A percentile compares a stretch with the other conserved stretches of the same genome.
Evolutionary conservation across 2,329 filamentous ascomycete genomes (phyloP).

Genomic region (Fusarium sp.): DNA sequence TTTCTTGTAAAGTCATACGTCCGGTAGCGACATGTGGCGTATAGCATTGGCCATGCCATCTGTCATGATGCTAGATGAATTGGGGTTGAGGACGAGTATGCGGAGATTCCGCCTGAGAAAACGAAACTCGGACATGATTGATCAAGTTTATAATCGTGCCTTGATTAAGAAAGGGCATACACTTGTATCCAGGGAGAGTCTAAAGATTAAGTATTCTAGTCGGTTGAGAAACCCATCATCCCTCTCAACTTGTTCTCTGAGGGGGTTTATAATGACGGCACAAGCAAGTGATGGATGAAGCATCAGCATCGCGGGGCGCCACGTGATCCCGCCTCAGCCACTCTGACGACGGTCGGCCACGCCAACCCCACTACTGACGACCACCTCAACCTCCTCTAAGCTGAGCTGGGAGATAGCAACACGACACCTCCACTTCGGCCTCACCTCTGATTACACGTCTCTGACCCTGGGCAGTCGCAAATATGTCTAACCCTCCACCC

Average conservation of each 20-base stretch:
- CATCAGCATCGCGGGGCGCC: slow-evolving; percentile 43
- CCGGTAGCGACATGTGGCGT: slow-evolving; percentile 49
- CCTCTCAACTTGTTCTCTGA: slow-evolving; percentile 1
- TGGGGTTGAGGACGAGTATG: slow-evolving; percentile 81
- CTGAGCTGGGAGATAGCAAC: slow-evolving; percentile 42
- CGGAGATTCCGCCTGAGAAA: slow-evolving; percentile 34
- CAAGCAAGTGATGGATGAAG: not conserved
- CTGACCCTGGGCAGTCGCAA: slow-evolving; percentile 41
- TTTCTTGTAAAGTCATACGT: slow-evolving; percentile 30
- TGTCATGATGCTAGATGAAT: slow-evolving; percentile 79
- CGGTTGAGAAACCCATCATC: not conserved
- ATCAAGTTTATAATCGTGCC: not conserved
- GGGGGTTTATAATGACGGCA: slow-evolving; percentile 19
- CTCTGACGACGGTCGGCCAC: slow-evolving; percentile 50
- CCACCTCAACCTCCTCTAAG: slow-evolving; percentile 44
- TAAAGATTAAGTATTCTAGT: not conserved
- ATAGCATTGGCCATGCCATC: slow-evolving; percentile 65
- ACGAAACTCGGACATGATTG: slow-evolving; percentile 37
- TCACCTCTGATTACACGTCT: slow-evolving; percentile 22
- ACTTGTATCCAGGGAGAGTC: not conserved
- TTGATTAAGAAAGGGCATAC: not conserved
- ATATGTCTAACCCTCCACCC: slow-evolving; percentile 62
- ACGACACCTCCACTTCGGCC: slow-evolving; percentile 32
- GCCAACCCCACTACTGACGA: slow-evolving; percentile 50
- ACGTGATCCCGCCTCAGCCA: slow-evolving; percentile 51